Evolutionary conservation across 805 yeast genomes (phyloP), one percentile per base, ranked within the genome.

Genomic region (Yamadazyma phyllophila): DNA sequence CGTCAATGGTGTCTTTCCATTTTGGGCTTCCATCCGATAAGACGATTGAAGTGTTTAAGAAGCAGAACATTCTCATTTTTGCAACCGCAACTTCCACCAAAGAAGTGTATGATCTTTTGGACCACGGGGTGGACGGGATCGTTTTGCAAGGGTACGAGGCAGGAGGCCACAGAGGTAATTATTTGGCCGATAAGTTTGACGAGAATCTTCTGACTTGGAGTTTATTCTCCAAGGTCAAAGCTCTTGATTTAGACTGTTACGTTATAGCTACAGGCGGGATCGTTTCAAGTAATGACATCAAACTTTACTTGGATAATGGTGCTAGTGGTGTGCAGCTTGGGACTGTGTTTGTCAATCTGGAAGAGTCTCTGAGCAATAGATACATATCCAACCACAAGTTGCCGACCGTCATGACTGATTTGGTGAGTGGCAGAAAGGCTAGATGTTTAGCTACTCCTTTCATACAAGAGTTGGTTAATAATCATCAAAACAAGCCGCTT

Each of bases 111-210:
- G 30, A 56, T 37, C 58, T 67, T 26, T 26, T 57, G 2, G 54
- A 58, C 0, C 16, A 41, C 13, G 71, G 71, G 0, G 70, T 73
- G 6, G 81, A 79, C 56, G 83, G 77, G 1, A 58, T 81, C 3
- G 63, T 75, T 7, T 66, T 72, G 20, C 87, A 82, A 57, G 85
- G 85, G 0, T 67, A 66, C 57, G 85, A 80, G 52, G 86, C 86
- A 3, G 86, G 86, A 17, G 86, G 86, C 0, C 86, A 81, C 55
- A 61, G 86, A 13, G 85, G 85, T 2, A 73, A 67, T 50, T 75
- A 71, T 42, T 43, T 69, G 14, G 44, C 33, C 8, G 38, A 48
- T 8, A 40, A 41, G 12, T 43, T 44, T 14, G 78, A 72, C 47
- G 62, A 61, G 26, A 61, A 65, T 26, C 58, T 73, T 38, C 57